phyloP scores from a whole-genome alignment of 1,284 basidiomycete species.

The Cutaneotrichosporon dermatis region DNA sequence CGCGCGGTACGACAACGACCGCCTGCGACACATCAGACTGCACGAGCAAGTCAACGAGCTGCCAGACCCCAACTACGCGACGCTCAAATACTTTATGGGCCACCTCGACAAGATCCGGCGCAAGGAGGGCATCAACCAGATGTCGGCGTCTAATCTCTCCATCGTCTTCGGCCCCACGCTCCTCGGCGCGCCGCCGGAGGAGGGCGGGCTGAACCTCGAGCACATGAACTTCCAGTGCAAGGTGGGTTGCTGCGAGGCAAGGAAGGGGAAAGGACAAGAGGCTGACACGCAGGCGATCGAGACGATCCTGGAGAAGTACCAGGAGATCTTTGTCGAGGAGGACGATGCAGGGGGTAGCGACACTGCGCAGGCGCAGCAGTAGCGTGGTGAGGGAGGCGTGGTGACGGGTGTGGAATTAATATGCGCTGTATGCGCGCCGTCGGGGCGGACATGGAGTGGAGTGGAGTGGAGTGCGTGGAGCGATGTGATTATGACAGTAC shows the following conservation, averaged over 20 bases:
- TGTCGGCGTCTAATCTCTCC: conserved; percentile 88
- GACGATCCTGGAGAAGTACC: conserved; percentile 78
- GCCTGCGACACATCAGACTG: conserved; percentile 85
- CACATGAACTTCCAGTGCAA: conserved; percentile 65
- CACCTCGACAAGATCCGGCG: conserved; percentile 83
- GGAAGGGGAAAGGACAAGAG: no score
- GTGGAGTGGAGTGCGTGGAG: no score
- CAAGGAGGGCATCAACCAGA: conserved; percentile 75
- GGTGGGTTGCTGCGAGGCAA: conserved; percentile 45
- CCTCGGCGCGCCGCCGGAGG: conserved; percentile 60
- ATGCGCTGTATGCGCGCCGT: no score
- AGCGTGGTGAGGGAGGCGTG: neutral
- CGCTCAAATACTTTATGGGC: conserved; percentile 90
- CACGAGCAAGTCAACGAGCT: conserved; percentile 97
- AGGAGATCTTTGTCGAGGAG: conserved; percentile 78
- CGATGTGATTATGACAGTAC: no score
- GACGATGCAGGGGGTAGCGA: conserved; percentile 20
- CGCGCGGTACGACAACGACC: conserved; percentile 88
- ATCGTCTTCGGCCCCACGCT: conserved; percentile 98
- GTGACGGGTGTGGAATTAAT: neutral
- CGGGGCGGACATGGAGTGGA: no score
- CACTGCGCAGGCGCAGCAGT: conserved; percentile 9
- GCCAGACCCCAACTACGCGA: conserved; percentile 96
- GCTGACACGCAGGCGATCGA: conserved; percentile 63
- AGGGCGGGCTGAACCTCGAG: conserved; percentile 52